Evolutionary conservation across 495 filamentous ascomycete species (phyloP).

Genomic region (Talaromyces trachyspermus): DNA sequence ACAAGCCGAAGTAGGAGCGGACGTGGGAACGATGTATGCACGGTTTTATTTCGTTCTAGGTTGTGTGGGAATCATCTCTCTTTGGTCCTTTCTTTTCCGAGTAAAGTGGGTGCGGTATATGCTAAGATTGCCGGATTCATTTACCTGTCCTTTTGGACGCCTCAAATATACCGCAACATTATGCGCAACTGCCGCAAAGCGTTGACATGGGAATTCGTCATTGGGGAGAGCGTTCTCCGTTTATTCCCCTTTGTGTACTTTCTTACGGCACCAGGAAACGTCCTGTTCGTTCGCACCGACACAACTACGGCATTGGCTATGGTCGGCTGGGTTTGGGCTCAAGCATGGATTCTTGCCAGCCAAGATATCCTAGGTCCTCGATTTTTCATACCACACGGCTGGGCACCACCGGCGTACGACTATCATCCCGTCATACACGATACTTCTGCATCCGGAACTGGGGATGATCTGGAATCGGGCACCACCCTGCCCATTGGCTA

Average conservation of each 20-base stretch:
- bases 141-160: conserved; percentile 86
- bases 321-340: conserved; percentile 84
- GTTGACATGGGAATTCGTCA: conserved; percentile 77
- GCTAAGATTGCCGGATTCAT: conserved; percentile 56
- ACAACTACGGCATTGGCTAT: conserved; percentile 52
- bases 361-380: conserved; percentile 85
- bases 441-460: conserved; percentile 17
- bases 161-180: conserved; percentile 85
- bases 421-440: conserved; percentile 91
- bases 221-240: conserved; percentile 73
- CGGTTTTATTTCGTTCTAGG: conserved; percentile 71
- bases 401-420: conserved; percentile 81
- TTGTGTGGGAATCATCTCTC: conserved; percentile 61
- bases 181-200: conserved; percentile 87
- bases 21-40: conserved; percentile 68
- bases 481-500: conserved; percentile 62
- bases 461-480: conserved; percentile 66
- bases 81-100: conserved; percentile 71
- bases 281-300: conserved; percentile 71
- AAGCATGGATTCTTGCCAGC: conserved; percentile 65
- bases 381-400: conserved; percentile 62
- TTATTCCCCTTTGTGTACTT: conserved; percentile 77
- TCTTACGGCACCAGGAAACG: conserved; percentile 63
- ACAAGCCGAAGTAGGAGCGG: conserved; percentile 36
- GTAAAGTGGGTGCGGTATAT: conserved; percentile 59